Evolutionary conservation across 768 basidiomycete species (phyloP), one percentile per base, ranked within the genome.

Genomic region (Boletus insuetus): DNA sequence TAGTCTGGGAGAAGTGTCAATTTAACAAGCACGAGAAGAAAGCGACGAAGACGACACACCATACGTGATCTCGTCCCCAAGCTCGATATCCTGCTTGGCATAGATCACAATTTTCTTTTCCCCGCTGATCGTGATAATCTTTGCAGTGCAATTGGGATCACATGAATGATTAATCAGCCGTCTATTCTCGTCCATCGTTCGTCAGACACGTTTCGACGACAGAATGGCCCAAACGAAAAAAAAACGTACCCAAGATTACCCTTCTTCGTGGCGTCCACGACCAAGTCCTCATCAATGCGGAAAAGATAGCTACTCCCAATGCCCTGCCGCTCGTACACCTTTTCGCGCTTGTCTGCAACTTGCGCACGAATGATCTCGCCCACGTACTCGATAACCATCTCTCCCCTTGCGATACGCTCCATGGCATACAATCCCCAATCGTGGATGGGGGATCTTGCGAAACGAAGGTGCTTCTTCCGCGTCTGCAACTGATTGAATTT

Each of bases 331-430:
- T 98, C 93, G 69, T 99, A 99, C 62, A 86, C 84, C 77, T 97
- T 96, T 78, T 99, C 97, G 46, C 97, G 82, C 70, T 94, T 93
- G 64, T 98, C 97, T 26, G 97, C 97, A 12, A 98, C 92, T 64
- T 91, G 89, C 42, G 94, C 92, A 11, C 97, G 82, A 60, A 98
- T 94, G 59, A 98, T 82, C 79, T 99, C 97, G 19, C 97, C 97
- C 8, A 99, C 97, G 66, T 99, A 99, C 75, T 99, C 97, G 73
- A 98, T 98, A 31, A 99, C 96, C 94, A 99, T 98, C 75, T 99
- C 97, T 5, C 94, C 94, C 37, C 82, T 77, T 7, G 89, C 84
- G 61, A 99, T 98, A 66, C 84, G 83, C 77, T 99, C 97, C 90
- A 97, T 91, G 31, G 97, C 95, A 69, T 98, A 99, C 66, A 99